Base-by-base conservation (phyloP, 495 filamentous ascomycete species). In the Aspergillus indologenus region DNA sequence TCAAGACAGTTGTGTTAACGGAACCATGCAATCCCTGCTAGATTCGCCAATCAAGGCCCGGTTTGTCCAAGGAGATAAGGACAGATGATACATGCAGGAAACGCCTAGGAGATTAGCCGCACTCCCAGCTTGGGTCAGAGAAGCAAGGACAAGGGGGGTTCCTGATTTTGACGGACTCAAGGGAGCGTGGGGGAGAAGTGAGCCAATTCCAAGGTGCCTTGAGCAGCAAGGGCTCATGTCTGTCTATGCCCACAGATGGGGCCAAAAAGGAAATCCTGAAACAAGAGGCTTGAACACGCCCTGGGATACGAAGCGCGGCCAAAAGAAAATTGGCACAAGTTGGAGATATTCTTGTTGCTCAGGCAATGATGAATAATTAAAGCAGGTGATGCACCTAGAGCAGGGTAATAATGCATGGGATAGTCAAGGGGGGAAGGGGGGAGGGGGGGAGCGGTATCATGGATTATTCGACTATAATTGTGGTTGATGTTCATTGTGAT, bases 1-100 rank as follows among this genome's bases (percentile, higher is more conserved):
- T 24, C 45, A 47, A 44, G 48, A 49, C 56, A 57, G 44, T 54
- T 58, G 57, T 55, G n/a, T n/a, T 45, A 44, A 52, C 56, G 17
- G 34, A 48, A 57, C 54, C 21, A 49, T 62, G 52, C 50, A 24
- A 51, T 6, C 40, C 42, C 47, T 26, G 49, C 50, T 20, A 60
- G 45, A 43, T 42, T 48, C 43, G 23, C 44, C 40, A 63, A 58
- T 45, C 2, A 45, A 53, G 23, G 44, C 45, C 9, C 45, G 15
- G 1, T 5, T 47, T 47, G 19, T 47, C 45, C 6, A 47, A 18
- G 19, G 45, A 21, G 45, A 20, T 22, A 47, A 47, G 26, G 15
- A 14, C 20, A 29, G 23, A 23, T 29, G 12, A 24, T 22, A 24
- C 8, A 20, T 23, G 9, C 45, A 20, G 22, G 18, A 18, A 12